Evolutionary conservation across 805 yeast species (phyloP), one percentile per base, ranked within the genome.

Genomic region (Starmerella bombi): DNA sequence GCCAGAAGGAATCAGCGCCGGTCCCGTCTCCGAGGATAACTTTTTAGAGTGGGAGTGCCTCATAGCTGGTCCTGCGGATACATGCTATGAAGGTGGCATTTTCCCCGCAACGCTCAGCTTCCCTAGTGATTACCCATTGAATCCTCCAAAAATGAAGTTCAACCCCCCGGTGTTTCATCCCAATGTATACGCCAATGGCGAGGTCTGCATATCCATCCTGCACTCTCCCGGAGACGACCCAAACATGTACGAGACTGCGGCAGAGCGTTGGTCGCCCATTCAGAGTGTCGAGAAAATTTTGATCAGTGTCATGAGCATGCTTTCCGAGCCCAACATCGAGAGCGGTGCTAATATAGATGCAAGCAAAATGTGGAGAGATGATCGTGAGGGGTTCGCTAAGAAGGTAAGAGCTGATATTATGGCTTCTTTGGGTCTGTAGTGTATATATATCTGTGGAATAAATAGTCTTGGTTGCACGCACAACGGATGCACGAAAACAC

Each of bases 201-300:
- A 83, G 19, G 98, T 91, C 3, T 91, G 98, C 60, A 91, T 91
- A 37, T 83, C 94, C 14, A 91, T 91, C 37, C 66, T 91, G 49
- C 98, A 91, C 58, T 76, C 95, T 1, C 94, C 97, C 1, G 98
- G 98, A 9, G 94, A 86, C 52, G 98, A 91, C 60, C 97, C 98
- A 17, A 74, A 85, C 59, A 85, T 80, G 70, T 91, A 91, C 62
- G 98, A 91, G 60, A 63, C 82, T 23, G 94, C 97, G 0, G 93
- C 86, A 52, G 98, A 91, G 62, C 67, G 98, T 50, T 91, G 98
- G 98, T 81, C 93, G 5, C 98, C 98, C 0, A 86, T 91, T 23
- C 98, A 91, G 59, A 81, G 93, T 57, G 86, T 91, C n/a, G 98
- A 91, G 62, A 91, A 91, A 70, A 91, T 91, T 45, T 65, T 91